Evolutionary conservation across 371 early-diverging fungal species (phyloP), one percentile per base, ranked within the genome.

Genomic region (Sporodiniella umbellata): DNA sequence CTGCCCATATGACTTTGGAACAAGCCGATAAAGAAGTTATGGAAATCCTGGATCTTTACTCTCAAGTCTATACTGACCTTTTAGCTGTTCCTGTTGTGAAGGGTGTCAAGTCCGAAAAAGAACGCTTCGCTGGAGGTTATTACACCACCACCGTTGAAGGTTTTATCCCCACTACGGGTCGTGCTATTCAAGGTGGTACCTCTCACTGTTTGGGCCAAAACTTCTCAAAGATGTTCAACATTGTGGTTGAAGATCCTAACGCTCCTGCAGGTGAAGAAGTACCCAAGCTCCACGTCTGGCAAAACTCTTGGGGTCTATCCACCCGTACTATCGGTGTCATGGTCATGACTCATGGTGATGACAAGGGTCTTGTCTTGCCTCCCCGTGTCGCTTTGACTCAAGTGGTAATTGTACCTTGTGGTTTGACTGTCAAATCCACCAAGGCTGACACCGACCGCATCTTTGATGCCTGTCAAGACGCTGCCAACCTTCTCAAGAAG

Each of bases 241-340:
- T 74, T 31, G 63, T 60, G 21, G 70, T 72, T 12, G 78, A 78
- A 38, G 74, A 74, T 25, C 78, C 75, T 45, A 61, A 55, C 21
- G 68, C 72, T 22, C 64, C 71, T 42, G 58, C 62, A 19, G 48
- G 59, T 25, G 77, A 76, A 42, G 72, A 72, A 51, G 67, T 68
- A 60, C 72, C 74, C 60, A 74, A 74, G 57, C 53, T 78, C 25
- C 81, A 88, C 58, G 99, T 98, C 30, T 99, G 95, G 93, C 99
- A 99, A 77, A 99, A 99, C 82, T 99, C 98, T 25, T 99, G 99
- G 99, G 99, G 99, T 60, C 59, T 99, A 42, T 92, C 99, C 47
- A 99, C 99, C 25, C 90, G 99, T 64, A 92, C 94, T n/a, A 95
- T 99, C 66, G 99, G 99, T 72, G 97, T 98, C 48, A 92, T 98